Evolutionary conservation across 176 grass and related monocot genomes (phyloP), one percentile per base, ranked within the genome.

Genomic region (Puya raimondii): DNA sequence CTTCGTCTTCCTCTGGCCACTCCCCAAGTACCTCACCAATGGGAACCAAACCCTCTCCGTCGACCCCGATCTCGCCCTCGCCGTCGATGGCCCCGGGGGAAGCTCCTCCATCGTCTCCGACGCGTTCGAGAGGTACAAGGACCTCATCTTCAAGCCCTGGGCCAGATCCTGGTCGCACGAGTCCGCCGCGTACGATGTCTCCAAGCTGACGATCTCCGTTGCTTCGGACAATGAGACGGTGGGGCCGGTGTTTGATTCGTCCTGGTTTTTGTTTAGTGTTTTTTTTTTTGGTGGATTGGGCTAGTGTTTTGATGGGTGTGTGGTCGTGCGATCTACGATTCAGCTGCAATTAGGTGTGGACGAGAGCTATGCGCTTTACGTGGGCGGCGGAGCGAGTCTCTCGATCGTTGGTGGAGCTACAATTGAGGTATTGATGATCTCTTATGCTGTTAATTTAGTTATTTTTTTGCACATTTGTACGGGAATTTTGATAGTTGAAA

Each of bases 311-410:
- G 47, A 72, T 22, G 13, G 48, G 51, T 29, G 12, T 22, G 48
- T 29, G 56, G 66, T 65, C 76, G 21, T 64, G 49, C 21, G 47
- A 61, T 76, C 66, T 72, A 42, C 51, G 21, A 57, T 51, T 63
- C 29, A 97, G 94, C 47, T 97, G 22, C 81, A 83, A 57, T 67
- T 92, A 23, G 94, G 89, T 23, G 86, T 90, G 47, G 94, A 97
- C 51, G 94, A 97, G 89, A 92, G 94, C 77, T 97, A 97, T 72
- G 64, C 61, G 9, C 83, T 90, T 73, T 90, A 81, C 47, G 70
- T 88, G 51, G 82, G 63, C 4, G 76, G 69, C 7, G 61, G 69
- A 48, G 76, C 56, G 1, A 83, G 80, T 21, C 63, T 78, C 68
- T 84, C 94, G 9, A 87, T 97, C n/a, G 82, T 97, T 10, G 76